Evolutionary conservation across 768 basidiomycete species (phyloP), one percentile per base, ranked within the genome.

Genomic region (Macrocybe gigantea): DNA sequence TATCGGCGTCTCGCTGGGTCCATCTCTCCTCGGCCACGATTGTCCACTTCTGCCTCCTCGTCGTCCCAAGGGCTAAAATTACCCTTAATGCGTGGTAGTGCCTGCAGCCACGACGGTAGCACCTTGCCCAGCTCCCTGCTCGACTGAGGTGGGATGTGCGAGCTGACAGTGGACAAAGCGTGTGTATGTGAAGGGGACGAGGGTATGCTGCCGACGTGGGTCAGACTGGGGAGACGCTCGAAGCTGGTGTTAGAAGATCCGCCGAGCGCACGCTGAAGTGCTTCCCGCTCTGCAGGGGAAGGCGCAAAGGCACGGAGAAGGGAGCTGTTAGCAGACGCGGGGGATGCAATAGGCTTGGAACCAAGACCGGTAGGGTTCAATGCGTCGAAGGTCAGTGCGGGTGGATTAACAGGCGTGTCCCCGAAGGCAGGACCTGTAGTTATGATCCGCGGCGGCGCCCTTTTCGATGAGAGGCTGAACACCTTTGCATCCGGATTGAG

Each of bases 401-500:
- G 40, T 34, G 50, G 49, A 50, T 41, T 55, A 34, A 38, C 50
- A 41, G 52, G 41, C 33, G 53, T 41, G 42, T 45, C 48, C 47
- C 45, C 53, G 41, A 54, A 41, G 33, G 40, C 32, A 47, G 53
- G 34, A 7, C 49, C 44, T 3, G 52, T 49, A 61, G 59, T 52
- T 44, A 52, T 29, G 31, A 39, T 35, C 31, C 49, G 33, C 14
- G 60, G 48, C 32, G 58, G 40, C 29, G 62, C 47, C 50, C 63
- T 67, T 46, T 55, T 66, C 22, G 22, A 22, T 33, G 69, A 65
- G 43, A 86, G 70, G 58, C 73, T 82, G 69, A 93, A 93, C 47
- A 81, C 88, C 60, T 91, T 89, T 45, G 90, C 90, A 63, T 85
- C 86, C 1, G 90, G 90, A 64, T 93, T 93, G 50, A 93, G 74